phyloP scores from a whole-genome alignment of 1,139 yeast genomes.

The Debaryomycetaceae sp. region DNA sequence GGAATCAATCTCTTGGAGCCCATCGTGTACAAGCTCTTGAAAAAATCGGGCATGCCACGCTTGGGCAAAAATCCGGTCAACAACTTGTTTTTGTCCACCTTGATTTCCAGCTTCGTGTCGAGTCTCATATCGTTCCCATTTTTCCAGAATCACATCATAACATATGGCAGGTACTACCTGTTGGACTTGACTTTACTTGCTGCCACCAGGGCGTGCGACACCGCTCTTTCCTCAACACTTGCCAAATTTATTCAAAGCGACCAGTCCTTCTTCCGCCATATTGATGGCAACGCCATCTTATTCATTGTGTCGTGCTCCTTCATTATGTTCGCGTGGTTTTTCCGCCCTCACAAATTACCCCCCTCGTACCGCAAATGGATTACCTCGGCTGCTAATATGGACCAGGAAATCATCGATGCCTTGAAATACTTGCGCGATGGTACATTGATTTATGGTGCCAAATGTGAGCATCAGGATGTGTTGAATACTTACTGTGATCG shows the following conservation, averaged over 20 bases:
- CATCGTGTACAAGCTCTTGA: constrained; percentile 16
- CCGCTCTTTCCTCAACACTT: constrained; percentile 24
- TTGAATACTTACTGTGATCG: constrained; percentile 23
- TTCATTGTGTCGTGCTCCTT: constrained; percentile 26
- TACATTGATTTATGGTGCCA: constrained; percentile 23
- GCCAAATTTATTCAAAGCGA: constrained; percentile 8
- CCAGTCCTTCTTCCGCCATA: constrained; percentile 14
- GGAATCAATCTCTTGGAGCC: constrained; percentile 34
- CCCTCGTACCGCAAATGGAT: constrained; percentile 38
- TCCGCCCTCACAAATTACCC: constrained; percentile 25
- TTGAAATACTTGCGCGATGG: constrained; percentile 22
- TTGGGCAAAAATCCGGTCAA: constrained; percentile 14
- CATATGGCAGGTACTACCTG: constrained; percentile 26
- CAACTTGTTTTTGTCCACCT: constrained; percentile 26
- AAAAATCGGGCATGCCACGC: constrained; percentile 7
- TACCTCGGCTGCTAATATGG: constrained; percentile 41
- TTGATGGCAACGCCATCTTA: constrained; percentile 25
- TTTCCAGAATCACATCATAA: constrained; percentile 28
- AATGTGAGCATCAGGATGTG: constrained; percentile 16
- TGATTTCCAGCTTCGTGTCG: constrained; percentile 25
- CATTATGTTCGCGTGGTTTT: constrained; percentile 37
- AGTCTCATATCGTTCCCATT: constrained; percentile 24
- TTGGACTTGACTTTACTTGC: constrained; percentile 33
- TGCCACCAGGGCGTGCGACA: constrained; percentile 34
- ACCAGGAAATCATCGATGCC: constrained; percentile 22